A percentile compares a stretch with the other conserved stretches of the same genome.
Evolutionary conservation across 2,329 filamentous ascomycete species (phyloP).

Genomic region (Ophioceras dolichostomum): DNA sequence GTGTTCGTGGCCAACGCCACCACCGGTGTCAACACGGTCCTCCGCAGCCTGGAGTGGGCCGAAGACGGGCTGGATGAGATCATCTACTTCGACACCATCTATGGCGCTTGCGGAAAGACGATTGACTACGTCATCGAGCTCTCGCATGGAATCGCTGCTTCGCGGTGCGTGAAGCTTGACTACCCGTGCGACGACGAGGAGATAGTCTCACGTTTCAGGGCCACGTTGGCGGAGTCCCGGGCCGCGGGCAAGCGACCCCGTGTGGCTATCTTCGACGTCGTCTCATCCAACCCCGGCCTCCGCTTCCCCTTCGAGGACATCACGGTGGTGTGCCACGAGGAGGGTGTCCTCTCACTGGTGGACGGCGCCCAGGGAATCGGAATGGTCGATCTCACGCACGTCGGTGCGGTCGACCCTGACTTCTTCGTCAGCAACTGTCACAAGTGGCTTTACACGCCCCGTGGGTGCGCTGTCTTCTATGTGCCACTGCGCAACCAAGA

Average conservation of each 20-base stretch:
- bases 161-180: constrained; percentile 43
- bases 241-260: constrained; percentile 48
- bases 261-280: constrained; percentile 66
- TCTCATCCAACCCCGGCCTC: constrained; percentile 68
- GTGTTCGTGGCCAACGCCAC: constrained; percentile 80
- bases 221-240: constrained; percentile 39
- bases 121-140: constrained; percentile 62
- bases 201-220: constrained; percentile 48
- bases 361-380: constrained; percentile 83
- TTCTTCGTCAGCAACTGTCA: constrained; percentile 83
- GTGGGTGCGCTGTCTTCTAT: constrained; percentile 71
- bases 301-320: constrained; percentile 67
- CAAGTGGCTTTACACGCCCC: constrained; percentile 80
- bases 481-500: constrained; percentile 66
- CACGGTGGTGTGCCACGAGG: constrained; percentile 48
- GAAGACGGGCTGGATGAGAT: constrained; percentile 65
- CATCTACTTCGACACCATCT: constrained; percentile 67
- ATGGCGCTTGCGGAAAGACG: constrained; percentile 64
- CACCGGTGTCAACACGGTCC: constrained; percentile 61
- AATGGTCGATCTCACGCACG: constrained; percentile 60
- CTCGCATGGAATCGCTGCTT: constrained; percentile 28
- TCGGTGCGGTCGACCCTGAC: constrained; percentile 51
- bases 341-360: constrained; percentile 59
- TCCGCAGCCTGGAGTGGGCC: constrained; percentile 61
- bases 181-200: constrained; percentile 62